Base-by-base conservation (phyloP, 768 basidiomycete species). In the Lactarius trivialis region DNA sequence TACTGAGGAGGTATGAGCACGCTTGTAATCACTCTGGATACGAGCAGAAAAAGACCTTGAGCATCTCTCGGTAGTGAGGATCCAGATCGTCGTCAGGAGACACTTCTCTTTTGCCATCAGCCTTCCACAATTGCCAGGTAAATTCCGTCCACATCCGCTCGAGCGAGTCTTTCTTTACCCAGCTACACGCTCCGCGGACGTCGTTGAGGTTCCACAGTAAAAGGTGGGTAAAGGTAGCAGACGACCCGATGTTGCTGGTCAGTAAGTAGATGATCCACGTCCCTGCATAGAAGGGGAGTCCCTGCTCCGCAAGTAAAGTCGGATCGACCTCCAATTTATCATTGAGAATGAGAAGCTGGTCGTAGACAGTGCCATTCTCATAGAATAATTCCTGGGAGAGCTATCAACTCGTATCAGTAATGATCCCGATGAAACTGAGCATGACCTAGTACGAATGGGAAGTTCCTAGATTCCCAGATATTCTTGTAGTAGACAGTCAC, bases 1-100 rank as follows among this genome's bases (percentile, higher is more conserved):
- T 77, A 76, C 75, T 76, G 34, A 3, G 36, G 2, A 37, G 15
- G 8, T 2, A 39, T 57, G 9, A 45, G 57, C 36, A n/a, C 19
- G 34, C 7, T 43, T 21, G 7, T 34, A 28, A 21, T 15, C 19
- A 19, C 1, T 15, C 7, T 6, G 6, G 54, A 33, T 12, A 28
- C 56, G 24, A 21, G 12, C 39, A 43, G 49, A 6, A 57, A 68
- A 58, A 32, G 4, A 76, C 79, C 75, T 80, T 81, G 19, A 80
- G 72, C 80, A 81, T 81, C 64, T 81, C 75, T n/a, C 71, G 71
- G 65, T 81, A 81, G 67, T 81, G 79, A 7, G 80, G 80, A 57
- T 81, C 80, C 7, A 79, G 69, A 28, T 77, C 75, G 30, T 68
- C 69, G 26, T 75, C 71, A 2, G 70, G 56, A 6, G 70, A 63